These are phyloP conservation scores for Penicillium sp. DNA, from an alignment of 2,329 filamentous ascomycete species.

Conservation along the genomic window DNA sequence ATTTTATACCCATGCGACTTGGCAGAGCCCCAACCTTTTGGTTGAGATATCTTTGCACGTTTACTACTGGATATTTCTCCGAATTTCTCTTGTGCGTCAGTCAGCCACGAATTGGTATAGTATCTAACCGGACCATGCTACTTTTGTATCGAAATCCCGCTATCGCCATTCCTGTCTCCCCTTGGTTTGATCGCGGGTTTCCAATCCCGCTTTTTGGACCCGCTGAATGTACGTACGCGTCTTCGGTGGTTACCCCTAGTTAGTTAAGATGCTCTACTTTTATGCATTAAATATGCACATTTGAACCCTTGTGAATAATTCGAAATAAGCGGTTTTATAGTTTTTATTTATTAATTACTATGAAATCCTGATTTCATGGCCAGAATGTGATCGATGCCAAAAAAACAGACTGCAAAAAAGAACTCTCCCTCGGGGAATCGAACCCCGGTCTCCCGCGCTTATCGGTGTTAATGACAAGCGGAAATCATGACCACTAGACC, in stretches of 20 bases:
- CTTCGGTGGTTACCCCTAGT: not conserved
- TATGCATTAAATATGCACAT: no score
- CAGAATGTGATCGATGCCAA: not conserved
- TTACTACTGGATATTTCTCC: no score
- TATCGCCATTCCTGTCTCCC: not conserved
- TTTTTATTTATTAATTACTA: no score
- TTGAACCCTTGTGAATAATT: no score
- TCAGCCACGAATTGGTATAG: no score
- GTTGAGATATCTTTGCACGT: no score
- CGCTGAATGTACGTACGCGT: slow-evolving; percentile 2
- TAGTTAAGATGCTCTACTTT: no score
- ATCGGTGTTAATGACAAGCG: slow-evolving; percentile 32
- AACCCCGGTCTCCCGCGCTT: slow-evolving; percentile 42
- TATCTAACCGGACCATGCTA: no score
- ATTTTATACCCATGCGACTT: not conserved
- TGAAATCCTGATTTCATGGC: no score
- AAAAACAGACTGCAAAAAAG: slow-evolving; percentile 16
- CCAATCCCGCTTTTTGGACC: not conserved
- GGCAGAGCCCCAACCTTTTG: not conserved
- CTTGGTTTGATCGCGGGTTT: not conserved
- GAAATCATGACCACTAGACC: slow-evolving; percentile 37
- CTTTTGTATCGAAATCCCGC: no score
- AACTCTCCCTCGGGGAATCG: slow-evolving; percentile 39
- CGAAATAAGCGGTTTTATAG: no score
- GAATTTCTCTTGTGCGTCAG: no score